A percentile compares a stretch with the other conserved stretches of the same genome.
Conservation (phyloP, 2,329 filamentous ascomycete genomes). For the Neonectria punicea region DNA sequence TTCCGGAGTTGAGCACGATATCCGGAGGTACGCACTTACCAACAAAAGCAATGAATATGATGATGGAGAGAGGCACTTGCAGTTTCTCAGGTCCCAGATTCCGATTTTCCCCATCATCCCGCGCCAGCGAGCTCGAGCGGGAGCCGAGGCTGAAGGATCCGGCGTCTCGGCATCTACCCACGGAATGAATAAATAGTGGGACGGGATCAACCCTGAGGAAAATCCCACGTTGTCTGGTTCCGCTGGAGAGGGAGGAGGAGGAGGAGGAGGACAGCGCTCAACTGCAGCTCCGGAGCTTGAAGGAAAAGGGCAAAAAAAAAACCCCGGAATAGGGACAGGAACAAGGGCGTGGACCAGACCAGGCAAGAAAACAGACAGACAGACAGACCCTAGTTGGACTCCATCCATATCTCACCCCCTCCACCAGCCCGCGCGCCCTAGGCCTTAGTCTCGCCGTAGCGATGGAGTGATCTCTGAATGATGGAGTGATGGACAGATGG, state of each 20-base stretch:
- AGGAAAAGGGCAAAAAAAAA: too few species aligned
- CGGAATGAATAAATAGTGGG: too few species aligned
- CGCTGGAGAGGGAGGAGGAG: neutral
- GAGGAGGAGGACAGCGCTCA: too few species aligned
- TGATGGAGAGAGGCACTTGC: neutral
- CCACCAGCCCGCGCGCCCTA: neutral
- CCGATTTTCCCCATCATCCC: constrained; percentile 4
- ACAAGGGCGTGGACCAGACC: neutral
- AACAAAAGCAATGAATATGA: neutral
- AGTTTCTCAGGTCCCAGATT: constrained; percentile 8
- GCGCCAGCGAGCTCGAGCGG: neutral
- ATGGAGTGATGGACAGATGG: constrained; percentile 6
- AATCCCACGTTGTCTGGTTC: neutral
- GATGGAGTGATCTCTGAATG: neutral
- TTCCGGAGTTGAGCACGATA: neutral
- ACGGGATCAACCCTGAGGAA: neutral
- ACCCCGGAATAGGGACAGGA: neutral
- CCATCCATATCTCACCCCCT: neutral
- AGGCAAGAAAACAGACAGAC: neutral
- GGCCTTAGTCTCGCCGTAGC: neutral
- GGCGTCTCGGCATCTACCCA: neutral
- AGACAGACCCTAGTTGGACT: neutral
- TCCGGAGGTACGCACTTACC: neutral
- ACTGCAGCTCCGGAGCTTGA: too few species aligned
- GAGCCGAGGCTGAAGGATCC: neutral